Evolutionary conservation across 129 eudicot genomes (phyloP).

Genomic region (Arctium minus): DNA sequence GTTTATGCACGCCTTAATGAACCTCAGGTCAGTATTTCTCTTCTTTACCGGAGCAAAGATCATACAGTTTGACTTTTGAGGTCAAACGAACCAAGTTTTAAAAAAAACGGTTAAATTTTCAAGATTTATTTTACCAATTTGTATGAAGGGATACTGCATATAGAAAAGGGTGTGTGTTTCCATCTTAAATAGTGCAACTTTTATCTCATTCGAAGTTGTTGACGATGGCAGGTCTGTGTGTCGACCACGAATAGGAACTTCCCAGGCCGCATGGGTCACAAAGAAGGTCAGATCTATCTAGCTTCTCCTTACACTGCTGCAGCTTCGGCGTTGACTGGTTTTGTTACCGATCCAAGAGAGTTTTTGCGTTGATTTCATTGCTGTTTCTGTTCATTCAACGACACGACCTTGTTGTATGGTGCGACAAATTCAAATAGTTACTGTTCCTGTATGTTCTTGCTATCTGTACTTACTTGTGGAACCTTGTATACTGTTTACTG

Average conservation of each 20-base stretch:
- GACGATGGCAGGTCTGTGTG: slow-evolving; percentile 74
- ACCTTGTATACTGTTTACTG: no score
- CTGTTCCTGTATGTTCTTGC: no score
- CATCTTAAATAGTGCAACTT: not conserved
- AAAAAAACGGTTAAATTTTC: no score
- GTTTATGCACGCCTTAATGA: slow-evolving; percentile 85
- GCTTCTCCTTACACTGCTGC: slow-evolving; percentile 99
- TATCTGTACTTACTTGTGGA: no score
- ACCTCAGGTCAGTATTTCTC: slow-evolving; percentile 52
- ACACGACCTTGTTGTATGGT: slow-evolving; percentile 19
- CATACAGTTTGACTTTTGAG: no score
- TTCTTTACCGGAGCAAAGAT: not conserved
- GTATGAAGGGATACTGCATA: no score
- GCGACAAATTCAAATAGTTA: no score
- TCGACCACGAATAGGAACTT: slow-evolving; percentile 96
- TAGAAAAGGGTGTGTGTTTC: no score
- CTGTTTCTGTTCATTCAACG: not conserved
- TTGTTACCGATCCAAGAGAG: slow-evolving; percentile 90
- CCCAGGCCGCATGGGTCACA: slow-evolving; percentile 98
- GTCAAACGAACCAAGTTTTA: no score
- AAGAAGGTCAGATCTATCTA: slow-evolving; percentile 91
- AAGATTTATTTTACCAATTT: not conserved
- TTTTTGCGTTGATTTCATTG: slow-evolving; percentile 46
- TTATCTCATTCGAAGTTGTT: not conserved
- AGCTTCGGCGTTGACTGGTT: slow-evolving; percentile 96